These are phyloP conservation scores for Yamadazyma ubonensis DNA, from an alignment of 805 yeast species.

Conservation along the genomic window DNA sequence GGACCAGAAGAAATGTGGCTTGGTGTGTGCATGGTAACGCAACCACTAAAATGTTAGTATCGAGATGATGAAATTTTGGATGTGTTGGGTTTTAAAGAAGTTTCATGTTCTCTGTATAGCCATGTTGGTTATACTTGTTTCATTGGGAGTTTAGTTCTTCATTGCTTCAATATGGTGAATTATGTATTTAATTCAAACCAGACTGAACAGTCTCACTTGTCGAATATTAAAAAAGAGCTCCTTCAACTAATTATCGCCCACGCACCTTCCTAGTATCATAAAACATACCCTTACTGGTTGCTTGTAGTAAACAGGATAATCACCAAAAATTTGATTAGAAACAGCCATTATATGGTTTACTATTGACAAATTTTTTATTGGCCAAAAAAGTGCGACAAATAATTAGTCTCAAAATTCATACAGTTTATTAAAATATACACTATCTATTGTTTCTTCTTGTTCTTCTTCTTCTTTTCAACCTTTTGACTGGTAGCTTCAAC, in stretches of 20 bases:
- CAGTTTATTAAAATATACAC: neutral
- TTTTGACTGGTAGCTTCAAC: conserved; percentile 15
- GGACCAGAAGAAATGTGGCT: conserved; percentile 72
- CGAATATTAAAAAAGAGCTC: no score
- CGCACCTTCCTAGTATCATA: neutral
- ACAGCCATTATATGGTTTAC: conserved; percentile 15
- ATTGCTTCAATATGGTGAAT: no score
- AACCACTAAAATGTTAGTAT: conserved; percentile 52
- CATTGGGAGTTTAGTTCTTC: no score
- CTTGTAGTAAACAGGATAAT: conserved; percentile 57
- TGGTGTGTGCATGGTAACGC: conserved; percentile 72
- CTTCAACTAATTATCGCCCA: no score
- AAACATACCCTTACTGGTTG: conserved; percentile 62
- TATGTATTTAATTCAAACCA: no score
- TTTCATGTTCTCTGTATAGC: no score
- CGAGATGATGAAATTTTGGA: neutral
- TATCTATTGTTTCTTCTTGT: conserved; percentile 9
- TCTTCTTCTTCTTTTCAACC: conserved; percentile 19
- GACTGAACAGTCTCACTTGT: no score
- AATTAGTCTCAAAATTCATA: neutral
- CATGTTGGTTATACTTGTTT: no score
- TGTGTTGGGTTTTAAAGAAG: neutral
- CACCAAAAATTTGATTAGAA: conserved; percentile 46
- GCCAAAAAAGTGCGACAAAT: conserved; percentile 10
- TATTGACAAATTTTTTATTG: conserved; percentile 16